Evolutionary conservation across 768 basidiomycete genomes (phyloP).

Genomic region (Rhodotorula babjevae): DNA sequence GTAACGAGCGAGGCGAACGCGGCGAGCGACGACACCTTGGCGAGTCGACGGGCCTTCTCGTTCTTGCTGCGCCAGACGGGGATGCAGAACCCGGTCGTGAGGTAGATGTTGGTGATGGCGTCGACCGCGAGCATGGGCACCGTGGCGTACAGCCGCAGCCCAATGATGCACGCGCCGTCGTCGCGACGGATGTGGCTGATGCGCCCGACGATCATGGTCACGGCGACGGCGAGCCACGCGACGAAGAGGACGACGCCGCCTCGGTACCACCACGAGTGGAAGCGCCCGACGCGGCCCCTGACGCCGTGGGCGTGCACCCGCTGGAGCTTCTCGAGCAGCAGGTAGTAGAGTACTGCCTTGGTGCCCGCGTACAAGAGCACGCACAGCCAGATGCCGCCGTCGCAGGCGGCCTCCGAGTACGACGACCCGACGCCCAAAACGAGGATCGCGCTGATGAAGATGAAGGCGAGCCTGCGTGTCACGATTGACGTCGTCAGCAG

Average conservation of each 20-base stretch:
- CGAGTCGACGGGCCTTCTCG: conserved; percentile 25
- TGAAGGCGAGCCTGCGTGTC: conserved; percentile 19
- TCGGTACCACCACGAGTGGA: conserved; percentile 34
- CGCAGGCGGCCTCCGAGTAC: conserved; percentile 11
- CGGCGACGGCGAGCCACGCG: background rate
- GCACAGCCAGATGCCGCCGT: conserved; percentile 31
- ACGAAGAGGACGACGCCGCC: conserved; percentile 2
- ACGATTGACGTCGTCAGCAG: too few relatives aligned
- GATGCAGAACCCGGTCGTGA: conserved; percentile 31
- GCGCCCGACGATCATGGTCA: conserved; percentile 24
- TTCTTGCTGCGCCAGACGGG: conserved; percentile 24
- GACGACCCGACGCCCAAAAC: conserved; percentile 35
- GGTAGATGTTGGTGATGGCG: conserved; percentile 34
- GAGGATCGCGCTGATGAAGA: conserved; percentile 30
- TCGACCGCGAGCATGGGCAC: conserved; percentile 24
- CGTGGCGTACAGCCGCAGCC: conserved; percentile 25
- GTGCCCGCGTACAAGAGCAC: conserved; percentile 33
- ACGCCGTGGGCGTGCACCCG: conserved; percentile 15
- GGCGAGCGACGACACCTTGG: conserved; percentile 47
- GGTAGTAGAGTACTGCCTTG: conserved; percentile 34
- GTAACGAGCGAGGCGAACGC: conserved; percentile 54
- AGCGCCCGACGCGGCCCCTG: background rate
- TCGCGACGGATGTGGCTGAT: conserved; percentile 2
- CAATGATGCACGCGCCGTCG: conserved; percentile 37
- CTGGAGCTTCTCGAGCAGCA: conserved; percentile 37